Evolutionary conservation across 768 basidiomycete genomes (phyloP).

Genomic region (Mycena olivaceomarginata): DNA sequence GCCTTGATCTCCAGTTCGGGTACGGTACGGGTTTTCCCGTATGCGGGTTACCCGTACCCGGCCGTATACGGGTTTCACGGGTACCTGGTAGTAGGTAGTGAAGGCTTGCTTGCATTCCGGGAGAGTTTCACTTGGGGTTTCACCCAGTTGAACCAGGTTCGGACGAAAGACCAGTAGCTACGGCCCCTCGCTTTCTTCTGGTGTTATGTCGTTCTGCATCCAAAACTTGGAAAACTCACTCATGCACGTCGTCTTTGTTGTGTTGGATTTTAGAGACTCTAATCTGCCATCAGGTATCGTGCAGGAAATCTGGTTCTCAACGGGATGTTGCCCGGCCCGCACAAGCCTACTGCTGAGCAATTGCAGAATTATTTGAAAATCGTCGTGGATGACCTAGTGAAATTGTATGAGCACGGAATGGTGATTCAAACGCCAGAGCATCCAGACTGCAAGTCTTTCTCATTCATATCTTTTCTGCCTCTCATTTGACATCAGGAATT

Average conservation of each 20-base stretch:
- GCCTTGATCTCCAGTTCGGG: too few species aligned
- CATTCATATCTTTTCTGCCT: neutral
- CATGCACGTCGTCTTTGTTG: neutral
- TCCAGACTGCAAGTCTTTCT: slow-evolving; percentile 44
- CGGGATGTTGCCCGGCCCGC: slow-evolving; percentile 44
- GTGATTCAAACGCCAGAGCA: slow-evolving; percentile 33
- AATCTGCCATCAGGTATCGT: neutral
- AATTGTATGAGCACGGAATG: slow-evolving; percentile 50
- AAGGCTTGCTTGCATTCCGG: too few species aligned
- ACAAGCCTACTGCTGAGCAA: slow-evolving; percentile 41
- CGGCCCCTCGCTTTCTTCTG: slow-evolving; percentile 47
- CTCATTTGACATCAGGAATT: slow-evolving; percentile 3
- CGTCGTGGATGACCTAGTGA: slow-evolving; percentile 53
- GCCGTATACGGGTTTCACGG: too few species aligned
- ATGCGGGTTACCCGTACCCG: too few species aligned
- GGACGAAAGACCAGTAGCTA: slow-evolving; percentile 41
- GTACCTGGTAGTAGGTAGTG: too few species aligned
- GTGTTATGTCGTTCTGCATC: slow-evolving; percentile 44
- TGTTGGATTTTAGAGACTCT: too few species aligned
- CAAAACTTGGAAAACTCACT: slow-evolving; percentile 22
- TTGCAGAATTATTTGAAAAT: slow-evolving; percentile 49
- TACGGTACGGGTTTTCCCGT: too few species aligned
- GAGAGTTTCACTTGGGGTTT: too few species aligned
- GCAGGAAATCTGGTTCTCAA: slow-evolving; percentile 42
- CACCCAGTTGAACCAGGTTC: too few species aligned